Evolutionary conservation across 2,329 filamentous ascomycete genomes (phyloP).

Genomic region (Aspergillus brasiliensis): DNA sequence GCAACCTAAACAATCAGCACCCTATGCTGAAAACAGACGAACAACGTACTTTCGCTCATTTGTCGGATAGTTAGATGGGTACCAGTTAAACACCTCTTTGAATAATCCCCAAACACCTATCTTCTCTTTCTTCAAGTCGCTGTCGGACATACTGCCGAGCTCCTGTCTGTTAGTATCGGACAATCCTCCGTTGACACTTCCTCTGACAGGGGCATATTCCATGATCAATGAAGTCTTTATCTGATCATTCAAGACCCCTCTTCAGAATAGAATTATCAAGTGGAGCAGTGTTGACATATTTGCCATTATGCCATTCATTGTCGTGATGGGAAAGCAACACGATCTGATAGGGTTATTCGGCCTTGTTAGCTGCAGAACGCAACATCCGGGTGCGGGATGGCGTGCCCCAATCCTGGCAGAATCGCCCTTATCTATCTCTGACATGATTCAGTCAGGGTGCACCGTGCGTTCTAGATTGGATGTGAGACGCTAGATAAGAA

Average conservation of each 20-base stretch:
- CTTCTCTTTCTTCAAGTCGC: conserved; percentile 5
- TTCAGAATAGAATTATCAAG: not conserved
- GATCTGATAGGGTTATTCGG: not conserved
- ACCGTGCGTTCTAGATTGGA: not conserved
- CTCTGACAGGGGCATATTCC: not conserved
- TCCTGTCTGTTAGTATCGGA: not conserved
- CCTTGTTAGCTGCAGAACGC: conserved; percentile 1
- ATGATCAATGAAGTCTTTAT: not conserved
- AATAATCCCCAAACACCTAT: conserved; percentile 21
- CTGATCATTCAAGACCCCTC: not conserved
- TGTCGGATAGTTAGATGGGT: conserved; percentile 31
- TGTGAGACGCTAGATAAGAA: conserved; percentile 2
- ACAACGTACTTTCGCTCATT: conserved; percentile 33
- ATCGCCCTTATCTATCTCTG: conserved; percentile 4
- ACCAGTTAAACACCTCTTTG: conserved; percentile 39
- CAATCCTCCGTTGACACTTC: not conserved
- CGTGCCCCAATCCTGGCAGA: conserved; percentile 20
- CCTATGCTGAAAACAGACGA: not conserved
- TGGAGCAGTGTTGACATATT: not conserved
- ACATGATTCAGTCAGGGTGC: not conserved
- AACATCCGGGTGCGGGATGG: conserved; percentile 23
- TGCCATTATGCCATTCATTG: conserved; percentile 20
- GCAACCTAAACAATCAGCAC: conserved; percentile 21
- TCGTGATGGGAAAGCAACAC: conserved; percentile 19
- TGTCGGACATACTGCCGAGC: conserved; percentile 19